A percentile compares a stretch with the other conserved stretches of the same genome.
These are phyloP conservation scores for Closterium sp. DNA, from an alignment of 139 green algal genomes.

Conservation along the genomic window DNA sequence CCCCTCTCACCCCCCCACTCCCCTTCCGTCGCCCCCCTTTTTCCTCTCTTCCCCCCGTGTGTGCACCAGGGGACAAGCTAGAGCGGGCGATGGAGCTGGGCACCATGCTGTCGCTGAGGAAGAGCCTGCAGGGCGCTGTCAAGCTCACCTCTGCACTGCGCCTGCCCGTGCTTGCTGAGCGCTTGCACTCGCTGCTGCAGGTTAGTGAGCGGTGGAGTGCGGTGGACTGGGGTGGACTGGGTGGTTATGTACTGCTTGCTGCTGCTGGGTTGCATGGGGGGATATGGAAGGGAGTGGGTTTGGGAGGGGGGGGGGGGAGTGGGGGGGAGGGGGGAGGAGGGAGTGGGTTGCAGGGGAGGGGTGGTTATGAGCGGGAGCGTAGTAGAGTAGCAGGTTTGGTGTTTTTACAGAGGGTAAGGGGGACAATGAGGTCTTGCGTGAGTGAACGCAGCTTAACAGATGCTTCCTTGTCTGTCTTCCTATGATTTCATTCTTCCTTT, in stretches of 20 bases:
- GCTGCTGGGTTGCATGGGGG: not conserved
- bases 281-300: not conserved
- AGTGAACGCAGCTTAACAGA: not conserved
- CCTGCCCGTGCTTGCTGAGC: slow-evolving; percentile 42
- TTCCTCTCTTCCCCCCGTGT: not conserved
- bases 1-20: not conserved
- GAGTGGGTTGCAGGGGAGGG: too few species aligned
- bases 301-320: too few species aligned
- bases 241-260: not conserved
- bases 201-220: slow-evolving; percentile 13
- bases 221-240: not conserved
- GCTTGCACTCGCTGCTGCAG: slow-evolving; percentile 34
- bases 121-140: slow-evolving; percentile 48
- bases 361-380: too few species aligned
- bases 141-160: slow-evolving; percentile 32
- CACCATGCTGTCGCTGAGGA: slow-evolving; percentile 38
- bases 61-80: slow-evolving; percentile 35
- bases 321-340: too few species aligned
- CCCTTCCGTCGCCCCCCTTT: not conserved
- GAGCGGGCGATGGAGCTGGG: slow-evolving; percentile 46
- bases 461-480: not conserved
- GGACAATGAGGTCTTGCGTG: not conserved
- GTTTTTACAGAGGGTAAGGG: not conserved
- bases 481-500: not conserved
- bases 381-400: not conserved